These are phyloP conservation scores for Ziziphus jujuba DNA, from an alignment of 306 rosid genomes.

Conservation along the genomic window DNA sequence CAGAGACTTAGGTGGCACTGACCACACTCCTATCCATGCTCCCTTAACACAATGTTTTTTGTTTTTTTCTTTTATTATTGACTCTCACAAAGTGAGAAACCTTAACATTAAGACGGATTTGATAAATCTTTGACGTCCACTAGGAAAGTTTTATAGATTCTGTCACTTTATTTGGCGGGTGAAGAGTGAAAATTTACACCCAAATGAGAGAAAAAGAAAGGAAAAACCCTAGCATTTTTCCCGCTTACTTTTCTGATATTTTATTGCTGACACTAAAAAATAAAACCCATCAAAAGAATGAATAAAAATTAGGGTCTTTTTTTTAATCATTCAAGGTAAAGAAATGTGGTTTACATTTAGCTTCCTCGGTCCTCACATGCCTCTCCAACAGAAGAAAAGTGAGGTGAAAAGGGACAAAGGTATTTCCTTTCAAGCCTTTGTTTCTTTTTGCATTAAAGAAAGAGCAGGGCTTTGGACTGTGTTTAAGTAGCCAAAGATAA, in stretches of 20 bases:
- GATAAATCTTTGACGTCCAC: constrained; percentile 81
- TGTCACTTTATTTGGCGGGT: constrained; percentile 61
- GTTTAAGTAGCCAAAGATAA: neutral
- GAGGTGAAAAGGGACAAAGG: constrained; percentile 32
- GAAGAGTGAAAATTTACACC: constrained; percentile 28
- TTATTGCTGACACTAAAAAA: constrained; percentile 16
- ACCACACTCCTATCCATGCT: constrained; percentile 27
- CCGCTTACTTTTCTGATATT: constrained; percentile 40
- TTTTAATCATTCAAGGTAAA: constrained; percentile 11
- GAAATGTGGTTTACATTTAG: constrained; percentile 12
- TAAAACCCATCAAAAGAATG: constrained; percentile 35
- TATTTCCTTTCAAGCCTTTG: constrained; percentile 24
- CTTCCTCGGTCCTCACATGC: constrained; percentile 49
- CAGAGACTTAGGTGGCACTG: constrained; percentile 41
- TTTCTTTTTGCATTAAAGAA: constrained; percentile 40
- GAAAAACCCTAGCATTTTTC: constrained; percentile 35
- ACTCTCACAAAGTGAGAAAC: neutral
- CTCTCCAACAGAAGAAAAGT: constrained; percentile 13
- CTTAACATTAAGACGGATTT: constrained; percentile 46
- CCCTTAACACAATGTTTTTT: neutral
- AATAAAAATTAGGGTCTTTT: constrained; percentile 8
- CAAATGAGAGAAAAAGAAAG: neutral
- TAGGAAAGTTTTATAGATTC: constrained; percentile 49
- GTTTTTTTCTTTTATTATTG: neutral
- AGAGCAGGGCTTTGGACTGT: constrained; percentile 23